A percentile compares a stretch with the other conserved stretches of the same genome.
Conservation (phyloP, 2,329 filamentous ascomycete species). For the Nemania abortiva region DNA sequence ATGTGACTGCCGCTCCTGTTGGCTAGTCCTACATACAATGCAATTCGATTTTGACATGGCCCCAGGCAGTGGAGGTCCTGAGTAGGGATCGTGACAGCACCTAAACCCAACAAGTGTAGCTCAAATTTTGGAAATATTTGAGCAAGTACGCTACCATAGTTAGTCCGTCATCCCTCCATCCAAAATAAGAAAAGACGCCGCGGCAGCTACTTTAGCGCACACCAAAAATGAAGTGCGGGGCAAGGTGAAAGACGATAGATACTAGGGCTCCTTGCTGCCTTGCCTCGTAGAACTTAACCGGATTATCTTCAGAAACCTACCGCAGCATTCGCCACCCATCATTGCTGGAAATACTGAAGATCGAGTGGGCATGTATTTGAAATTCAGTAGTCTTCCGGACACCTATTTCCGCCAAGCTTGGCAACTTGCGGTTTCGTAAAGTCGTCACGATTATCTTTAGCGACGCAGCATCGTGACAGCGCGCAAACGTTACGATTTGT, state of each 20-base stretch:
- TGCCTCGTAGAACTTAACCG: background rate
- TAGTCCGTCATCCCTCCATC: background rate
- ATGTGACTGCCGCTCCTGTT: no score
- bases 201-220: constrained; percentile 7
- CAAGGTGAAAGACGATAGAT: background rate
- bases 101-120: background rate
- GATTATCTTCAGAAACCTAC: background rate
- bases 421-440: constrained; percentile 2
- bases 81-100: background rate
- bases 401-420: background rate
- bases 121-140: background rate
- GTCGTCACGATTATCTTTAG: background rate
- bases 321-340: background rate
- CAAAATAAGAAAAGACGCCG: constrained; percentile 2
- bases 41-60: no score
- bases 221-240: constrained; percentile 12
- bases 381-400: background rate
- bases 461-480: background rate
- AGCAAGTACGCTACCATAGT: background rate
- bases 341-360: constrained; percentile 7
- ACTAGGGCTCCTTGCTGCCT: background rate
- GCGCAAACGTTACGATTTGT: background rate
- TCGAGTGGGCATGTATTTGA: background rate
- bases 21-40: no score
- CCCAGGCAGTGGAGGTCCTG: no score